A percentile compares a stretch with the other conserved stretches of the same genome.
phyloP scores from a whole-genome alignment of 2,329 filamentous ascomycete species.

The Neurospora crassa region DNA sequence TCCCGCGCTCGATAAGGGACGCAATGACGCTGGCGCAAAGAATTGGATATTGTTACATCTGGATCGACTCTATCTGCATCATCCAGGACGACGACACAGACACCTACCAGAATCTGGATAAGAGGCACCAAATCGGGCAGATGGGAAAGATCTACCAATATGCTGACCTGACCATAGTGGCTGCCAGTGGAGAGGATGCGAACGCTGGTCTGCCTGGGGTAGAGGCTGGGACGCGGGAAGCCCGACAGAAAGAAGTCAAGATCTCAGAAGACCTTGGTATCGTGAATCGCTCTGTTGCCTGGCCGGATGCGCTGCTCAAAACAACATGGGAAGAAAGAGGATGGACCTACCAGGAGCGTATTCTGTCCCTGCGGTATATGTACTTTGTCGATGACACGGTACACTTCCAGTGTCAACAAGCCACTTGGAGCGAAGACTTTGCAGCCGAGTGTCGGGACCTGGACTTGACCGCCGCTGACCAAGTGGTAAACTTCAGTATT shows the following conservation, averaged over 20 bases:
- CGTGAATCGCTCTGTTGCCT: background rate
- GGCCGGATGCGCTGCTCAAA: background rate
- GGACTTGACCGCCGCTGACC: background rate
- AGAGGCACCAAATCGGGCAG: background rate
- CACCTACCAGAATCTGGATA: background rate
- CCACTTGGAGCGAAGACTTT: background rate
- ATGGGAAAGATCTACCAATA: constrained; percentile 4
- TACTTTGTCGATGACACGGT: constrained; percentile 4
- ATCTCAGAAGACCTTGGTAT: background rate
- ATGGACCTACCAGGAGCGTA: constrained; percentile 6
- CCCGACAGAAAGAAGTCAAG: background rate
- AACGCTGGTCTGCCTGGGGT: constrained; percentile 4
- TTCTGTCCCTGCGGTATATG: constrained; percentile 1
- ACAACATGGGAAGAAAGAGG: background rate
- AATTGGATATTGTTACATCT: background rate
- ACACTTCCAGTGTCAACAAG: background rate
- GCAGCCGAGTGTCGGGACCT: background rate
- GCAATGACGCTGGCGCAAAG: background rate
- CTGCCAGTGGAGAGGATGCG: constrained; percentile 4
- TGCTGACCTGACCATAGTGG: constrained; percentile 1
- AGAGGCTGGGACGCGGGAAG: background rate
- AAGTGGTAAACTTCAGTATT: background rate
- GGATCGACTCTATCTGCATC: constrained; percentile 7
- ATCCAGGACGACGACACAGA: constrained; percentile 3
- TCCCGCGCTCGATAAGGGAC: constrained; percentile 31